phyloP scores from a whole-genome alignment of 2,329 filamentous ascomycete species.

The Pestalotiopsis fici region DNA sequence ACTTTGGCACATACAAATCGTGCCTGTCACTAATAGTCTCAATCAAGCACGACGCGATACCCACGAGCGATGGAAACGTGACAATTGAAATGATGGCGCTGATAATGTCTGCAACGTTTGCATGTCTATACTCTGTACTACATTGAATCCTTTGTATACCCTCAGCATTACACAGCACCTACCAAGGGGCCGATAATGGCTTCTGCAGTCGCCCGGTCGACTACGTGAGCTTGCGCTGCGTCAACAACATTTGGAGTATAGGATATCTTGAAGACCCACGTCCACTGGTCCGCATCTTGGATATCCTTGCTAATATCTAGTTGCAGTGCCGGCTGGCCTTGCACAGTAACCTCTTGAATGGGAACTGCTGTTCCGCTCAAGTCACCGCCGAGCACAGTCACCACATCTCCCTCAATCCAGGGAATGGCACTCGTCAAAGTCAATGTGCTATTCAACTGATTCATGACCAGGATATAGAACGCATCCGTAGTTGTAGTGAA shows the following conservation, averaged over 20 bases:
- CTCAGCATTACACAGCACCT: background rate
- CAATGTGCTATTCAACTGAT: background rate
- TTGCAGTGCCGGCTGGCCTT: conserved; percentile 12
- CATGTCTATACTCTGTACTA: background rate
- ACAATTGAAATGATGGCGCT: too few species aligned
- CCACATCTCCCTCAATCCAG: conserved; percentile 41
- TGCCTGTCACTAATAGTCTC: too few species aligned
- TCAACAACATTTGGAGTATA: background rate
- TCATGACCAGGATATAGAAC: conserved; percentile 51
- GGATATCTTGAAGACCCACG: conserved; percentile 10
- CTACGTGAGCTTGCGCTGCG: background rate
- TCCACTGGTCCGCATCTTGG: conserved; percentile 23
- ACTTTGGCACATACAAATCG: too few species aligned
- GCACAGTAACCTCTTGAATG: conserved; percentile 17
- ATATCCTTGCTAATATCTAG: conserved; percentile 19
- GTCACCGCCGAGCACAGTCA: conserved; percentile 41
- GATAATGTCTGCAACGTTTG: background rate
- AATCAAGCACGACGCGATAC: too few species aligned
- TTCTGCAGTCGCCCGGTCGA: background rate
- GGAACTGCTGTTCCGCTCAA: conserved; percentile 26
- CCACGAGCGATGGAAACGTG: too few species aligned
- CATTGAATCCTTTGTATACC: background rate
- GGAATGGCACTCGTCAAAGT: conserved; percentile 29
- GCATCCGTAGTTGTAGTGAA: conserved; percentile 54
- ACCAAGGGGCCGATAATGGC: background rate